Base-by-base conservation (phyloP, 257 asterid species). In the Solanum pinnatisectum region DNA sequence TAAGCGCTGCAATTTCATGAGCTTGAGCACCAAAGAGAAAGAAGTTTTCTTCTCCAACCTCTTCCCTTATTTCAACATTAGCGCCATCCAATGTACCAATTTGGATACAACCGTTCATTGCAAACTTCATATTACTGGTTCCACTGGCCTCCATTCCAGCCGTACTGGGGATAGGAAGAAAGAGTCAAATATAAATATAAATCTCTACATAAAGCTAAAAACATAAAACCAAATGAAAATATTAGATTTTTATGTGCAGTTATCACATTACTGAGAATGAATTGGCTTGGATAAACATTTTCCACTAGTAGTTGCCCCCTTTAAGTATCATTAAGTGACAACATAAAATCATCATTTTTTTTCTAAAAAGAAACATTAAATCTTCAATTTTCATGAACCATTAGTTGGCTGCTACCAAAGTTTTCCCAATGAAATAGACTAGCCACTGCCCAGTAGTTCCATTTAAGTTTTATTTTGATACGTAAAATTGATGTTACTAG, bases 91-190 rank as follows among this genome's bases (percentile, higher is more conserved):
- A 87, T 33, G 98, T 95, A 87, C 98, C 98, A 89, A 95, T 95
- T 89, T 94, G 90, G 88, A 94, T 36, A 87, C 98, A 95, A 84
- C 98, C 98, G 56, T 95, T 94, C 98, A 95, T 95, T 6, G 97
- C 89, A 76, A 95, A 95, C 91, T 95, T 95, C 98, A 94, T 95
- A 94, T 95, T 95, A 94, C 98, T 95, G 68, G 98, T 94, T 90
- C 98, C 98, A 89, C 98, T 95, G 83, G 98, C 98, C 90, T 95
- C 98, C 98, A 95, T 95, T 68, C 98, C 98, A 89, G 98, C 98
- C 88, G 97, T 95, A 91, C 98, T 94, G 76, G 20, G 81, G 82
- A 73, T n/a, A 56, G 44, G 46, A 79, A 71, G 44, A 72, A 86
- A 88, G 65, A 40, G 84, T 23, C 44, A 83, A 42, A 72, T 56